A percentile compares a stretch with the other conserved stretches of the same genome.
Conservation (phyloP, 169 alveolate species). For the Amoebophrya sp. region DNA sequence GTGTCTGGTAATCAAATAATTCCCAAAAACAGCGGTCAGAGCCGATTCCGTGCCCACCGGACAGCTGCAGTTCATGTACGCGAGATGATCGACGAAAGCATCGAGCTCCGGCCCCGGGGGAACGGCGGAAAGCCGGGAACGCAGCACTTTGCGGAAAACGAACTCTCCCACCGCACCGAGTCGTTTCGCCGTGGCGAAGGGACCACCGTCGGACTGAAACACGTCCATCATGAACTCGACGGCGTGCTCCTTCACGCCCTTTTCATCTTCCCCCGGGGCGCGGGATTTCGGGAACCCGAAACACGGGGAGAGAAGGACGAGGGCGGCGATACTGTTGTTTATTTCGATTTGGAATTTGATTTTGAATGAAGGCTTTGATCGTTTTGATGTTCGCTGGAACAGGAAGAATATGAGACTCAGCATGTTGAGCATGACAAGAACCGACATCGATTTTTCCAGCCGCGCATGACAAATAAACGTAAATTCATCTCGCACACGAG, state of each 20-base stretch:
- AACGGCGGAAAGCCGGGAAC: neutral
- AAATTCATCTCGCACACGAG: too few relatives aligned
- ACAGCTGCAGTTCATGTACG: neutral
- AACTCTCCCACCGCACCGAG: neutral
- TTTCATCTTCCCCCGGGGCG: neutral
- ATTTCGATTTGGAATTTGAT: too few relatives aligned
- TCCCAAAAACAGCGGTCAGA: neutral
- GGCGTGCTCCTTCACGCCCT: neutral
- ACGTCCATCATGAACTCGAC: neutral
- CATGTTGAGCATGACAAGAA: too few relatives aligned
- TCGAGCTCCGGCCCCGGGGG: neutral
- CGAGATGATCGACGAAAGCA: neutral
- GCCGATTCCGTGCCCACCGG: constrained; percentile 5
- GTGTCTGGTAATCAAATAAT: neutral
- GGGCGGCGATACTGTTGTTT: neutral
- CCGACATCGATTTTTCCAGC: too few relatives aligned
- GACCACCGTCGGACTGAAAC: neutral
- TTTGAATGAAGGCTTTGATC: too few relatives aligned
- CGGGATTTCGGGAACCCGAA: constrained; percentile 1
- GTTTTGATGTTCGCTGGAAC: too few relatives aligned
- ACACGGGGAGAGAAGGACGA: neutral
- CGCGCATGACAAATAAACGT: too few relatives aligned
- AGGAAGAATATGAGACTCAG: too few relatives aligned
- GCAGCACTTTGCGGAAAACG: neutral
- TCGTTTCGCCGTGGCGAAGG: neutral